phyloP scores from a whole-genome alignment of 768 basidiomycete genomes.

The Lyophyllum shimeji region DNA sequence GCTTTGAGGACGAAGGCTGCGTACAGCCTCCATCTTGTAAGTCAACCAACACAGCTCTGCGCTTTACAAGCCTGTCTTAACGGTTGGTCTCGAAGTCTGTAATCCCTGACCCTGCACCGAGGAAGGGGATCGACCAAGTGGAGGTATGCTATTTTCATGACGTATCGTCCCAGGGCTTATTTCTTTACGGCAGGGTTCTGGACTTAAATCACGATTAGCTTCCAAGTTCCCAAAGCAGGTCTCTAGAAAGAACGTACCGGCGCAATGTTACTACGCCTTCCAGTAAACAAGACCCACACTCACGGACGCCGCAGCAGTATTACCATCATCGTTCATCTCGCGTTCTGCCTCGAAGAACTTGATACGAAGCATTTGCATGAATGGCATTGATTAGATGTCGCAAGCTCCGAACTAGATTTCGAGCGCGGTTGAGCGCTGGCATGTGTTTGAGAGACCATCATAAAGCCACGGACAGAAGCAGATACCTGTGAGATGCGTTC shows the following conservation, averaged over 20 bases:
- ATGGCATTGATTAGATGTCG: background rate
- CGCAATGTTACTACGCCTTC: slow-evolving; percentile 12
- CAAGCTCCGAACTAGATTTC: background rate
- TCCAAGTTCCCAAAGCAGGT: slow-evolving; percentile 16
- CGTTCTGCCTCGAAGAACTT: background rate
- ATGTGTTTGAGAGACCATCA: background rate
- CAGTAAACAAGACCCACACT: slow-evolving; percentile 9
- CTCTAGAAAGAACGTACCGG: slow-evolving; percentile 15
- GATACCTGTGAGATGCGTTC: background rate
- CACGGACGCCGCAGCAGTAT: background rate
- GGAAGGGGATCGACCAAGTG: slow-evolving; percentile 5
- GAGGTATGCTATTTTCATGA: slow-evolving; percentile 1
- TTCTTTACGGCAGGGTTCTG: slow-evolving; percentile 4
- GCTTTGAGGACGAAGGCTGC: slow-evolving; percentile 9
- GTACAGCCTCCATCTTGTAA: slow-evolving; percentile 7
- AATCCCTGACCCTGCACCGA: background rate
- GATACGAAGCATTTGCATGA: background rate
- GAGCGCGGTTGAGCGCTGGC: background rate
- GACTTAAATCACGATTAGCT: slow-evolving; percentile 3
- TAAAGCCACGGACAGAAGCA: background rate
- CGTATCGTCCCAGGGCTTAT: background rate
- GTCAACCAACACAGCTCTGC: background rate
- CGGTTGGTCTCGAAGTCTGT: slow-evolving; percentile 1
- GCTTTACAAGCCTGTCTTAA: background rate
- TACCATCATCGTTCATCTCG: background rate